Evolutionary conservation across 1,284 basidiomycete genomes (phyloP).

Genomic region (Coniophora puteana): DNA sequence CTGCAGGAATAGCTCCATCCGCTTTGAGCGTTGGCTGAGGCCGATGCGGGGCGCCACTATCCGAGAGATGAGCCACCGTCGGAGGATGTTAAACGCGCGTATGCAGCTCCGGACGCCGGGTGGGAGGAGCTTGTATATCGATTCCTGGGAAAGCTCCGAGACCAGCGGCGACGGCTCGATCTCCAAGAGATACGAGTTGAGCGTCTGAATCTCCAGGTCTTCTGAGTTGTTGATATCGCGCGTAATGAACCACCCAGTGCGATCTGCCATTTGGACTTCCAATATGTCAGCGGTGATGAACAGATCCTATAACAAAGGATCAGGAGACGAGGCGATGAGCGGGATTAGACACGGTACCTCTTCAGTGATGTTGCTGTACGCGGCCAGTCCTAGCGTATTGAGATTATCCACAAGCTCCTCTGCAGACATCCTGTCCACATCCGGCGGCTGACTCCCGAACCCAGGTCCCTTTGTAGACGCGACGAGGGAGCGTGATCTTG

Average conservation of each 20-base stretch:
- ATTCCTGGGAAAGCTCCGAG: conserved; percentile 64
- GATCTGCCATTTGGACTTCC: conserved; percentile 74
- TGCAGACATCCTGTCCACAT: conserved; percentile 61
- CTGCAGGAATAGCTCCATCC: conserved; percentile 67
- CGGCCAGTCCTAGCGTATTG: conserved; percentile 69
- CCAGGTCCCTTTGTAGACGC: conserved; percentile 30
- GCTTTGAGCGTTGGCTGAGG: conserved; percentile 54
- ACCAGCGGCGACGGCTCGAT: conserved; percentile 68
- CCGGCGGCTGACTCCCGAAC: conserved; percentile 55
- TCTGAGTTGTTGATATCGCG: conserved; percentile 49
- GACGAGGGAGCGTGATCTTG: too few relatives aligned
- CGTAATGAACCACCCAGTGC: conserved; percentile 69
- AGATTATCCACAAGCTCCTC: conserved; percentile 71
- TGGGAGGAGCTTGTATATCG: conserved; percentile 67
- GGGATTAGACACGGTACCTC: conserved; percentile 43
- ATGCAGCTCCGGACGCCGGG: conserved; percentile 71
- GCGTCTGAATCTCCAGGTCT: conserved; percentile 70
- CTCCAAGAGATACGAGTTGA: conserved; percentile 67
- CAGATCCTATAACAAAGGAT: conserved; percentile 49
- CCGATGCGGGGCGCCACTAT: conserved; percentile 61
- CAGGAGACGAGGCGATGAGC: conserved; percentile 7
- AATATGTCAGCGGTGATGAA: conserved; percentile 71
- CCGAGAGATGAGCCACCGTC: conserved; percentile 73
- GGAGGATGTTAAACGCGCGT: conserved; percentile 67
- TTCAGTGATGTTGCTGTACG: conserved; percentile 69